A percentile compares a stretch with the other conserved stretches of the same genome.
Evolutionary conservation across 2,329 filamentous ascomycete species (phyloP).

Genomic region (Colletotrichum zoysiae): DNA sequence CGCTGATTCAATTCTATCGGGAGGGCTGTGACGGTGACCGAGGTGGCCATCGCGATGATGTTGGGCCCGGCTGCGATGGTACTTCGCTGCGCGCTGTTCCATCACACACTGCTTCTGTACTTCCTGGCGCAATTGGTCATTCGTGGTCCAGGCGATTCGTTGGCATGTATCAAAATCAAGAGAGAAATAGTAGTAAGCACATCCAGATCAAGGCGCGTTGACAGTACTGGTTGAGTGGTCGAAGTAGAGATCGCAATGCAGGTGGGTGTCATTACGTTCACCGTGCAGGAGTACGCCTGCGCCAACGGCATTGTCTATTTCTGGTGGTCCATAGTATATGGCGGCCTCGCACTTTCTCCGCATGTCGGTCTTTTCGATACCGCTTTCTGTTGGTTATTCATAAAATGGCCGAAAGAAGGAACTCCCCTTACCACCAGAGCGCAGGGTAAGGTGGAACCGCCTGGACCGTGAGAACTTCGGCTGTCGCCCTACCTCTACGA

Average conservation of each 20-base stretch:
- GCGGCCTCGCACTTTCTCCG: neutral
- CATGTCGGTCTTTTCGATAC: neutral
- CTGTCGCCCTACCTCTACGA: constrained; percentile 3
- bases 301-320: neutral
- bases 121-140: neutral
- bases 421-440: neutral
- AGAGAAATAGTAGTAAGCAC: neutral
- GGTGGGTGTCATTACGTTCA: neutral
- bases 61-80: constrained; percentile 1
- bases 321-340: too few relatives aligned
- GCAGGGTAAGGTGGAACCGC: neutral
- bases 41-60: neutral
- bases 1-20: neutral
- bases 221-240: neutral
- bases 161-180: too few relatives aligned
- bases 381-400: neutral
- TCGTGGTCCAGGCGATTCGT: neutral
- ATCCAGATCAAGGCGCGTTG: neutral
- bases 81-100: neutral
- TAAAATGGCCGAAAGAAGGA: neutral
- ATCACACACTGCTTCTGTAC: constrained; percentile 2
- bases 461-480: neutral
- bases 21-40: neutral
- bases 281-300: neutral
- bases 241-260: neutral